These are phyloP conservation scores for Hericium erinaceus DNA, from an alignment of 768 basidiomycete genomes.

Conservation along the genomic window DNA sequence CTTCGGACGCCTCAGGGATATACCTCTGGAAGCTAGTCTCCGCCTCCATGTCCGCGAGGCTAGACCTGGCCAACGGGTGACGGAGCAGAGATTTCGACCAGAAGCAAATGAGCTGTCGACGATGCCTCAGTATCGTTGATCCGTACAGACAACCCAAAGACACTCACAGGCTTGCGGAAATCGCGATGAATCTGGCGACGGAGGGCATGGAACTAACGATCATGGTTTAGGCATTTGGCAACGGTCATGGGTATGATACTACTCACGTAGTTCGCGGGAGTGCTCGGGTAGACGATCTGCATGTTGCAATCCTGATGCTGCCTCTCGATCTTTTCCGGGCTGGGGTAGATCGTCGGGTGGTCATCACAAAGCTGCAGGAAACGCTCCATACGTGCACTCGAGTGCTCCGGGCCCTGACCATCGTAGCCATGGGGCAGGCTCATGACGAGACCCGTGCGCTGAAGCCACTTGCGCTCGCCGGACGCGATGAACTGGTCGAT, in stretches of 20 bases:
- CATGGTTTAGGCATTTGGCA: neutral
- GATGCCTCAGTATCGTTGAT: neutral
- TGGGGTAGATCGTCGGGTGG: constrained; percentile 86
- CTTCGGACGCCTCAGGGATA: constrained; percentile 73
- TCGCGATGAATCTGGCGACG: constrained; percentile 96
- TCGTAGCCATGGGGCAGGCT: constrained; percentile 93
- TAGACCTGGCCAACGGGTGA: constrained; percentile 85
- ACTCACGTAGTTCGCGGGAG: constrained; percentile 87
- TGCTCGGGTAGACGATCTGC: constrained; percentile 97
- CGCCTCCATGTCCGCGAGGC: constrained; percentile 79
- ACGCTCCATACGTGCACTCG: constrained; percentile 88
- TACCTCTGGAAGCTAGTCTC: constrained; percentile 92
- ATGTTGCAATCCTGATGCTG: constrained; percentile 99
- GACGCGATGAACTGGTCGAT: constrained; percentile 99
- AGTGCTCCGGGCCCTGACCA: constrained; percentile 98
- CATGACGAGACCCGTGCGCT: constrained; percentile 85
- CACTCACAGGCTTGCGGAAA: constrained; percentile 87
- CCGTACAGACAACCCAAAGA: neutral
- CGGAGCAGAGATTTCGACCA: constrained; percentile 96
- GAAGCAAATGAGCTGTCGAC: constrained; percentile 72
- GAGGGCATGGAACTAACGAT: constrained; percentile 80
- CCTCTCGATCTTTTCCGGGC: constrained; percentile 79
- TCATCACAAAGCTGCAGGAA: constrained; percentile 98
- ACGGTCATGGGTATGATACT: neutral
- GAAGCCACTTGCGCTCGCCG: constrained; percentile 96